Evolutionary conservation across 495 filamentous ascomycete genomes (phyloP).

Genomic region (Chaetomidium leptoderma): DNA sequence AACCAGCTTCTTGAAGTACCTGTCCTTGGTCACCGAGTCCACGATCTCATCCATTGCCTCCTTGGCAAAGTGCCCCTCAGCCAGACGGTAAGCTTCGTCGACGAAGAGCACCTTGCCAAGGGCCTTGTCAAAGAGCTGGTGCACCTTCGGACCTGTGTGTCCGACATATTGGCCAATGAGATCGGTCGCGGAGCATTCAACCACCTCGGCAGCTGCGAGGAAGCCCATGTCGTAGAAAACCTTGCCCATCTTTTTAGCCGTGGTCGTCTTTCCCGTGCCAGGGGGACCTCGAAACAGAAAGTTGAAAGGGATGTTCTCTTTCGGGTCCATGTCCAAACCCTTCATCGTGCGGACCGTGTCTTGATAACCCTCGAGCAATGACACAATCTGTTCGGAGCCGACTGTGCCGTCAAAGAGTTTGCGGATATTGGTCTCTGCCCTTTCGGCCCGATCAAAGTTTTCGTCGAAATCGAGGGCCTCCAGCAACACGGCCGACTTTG

Average conservation of each 20-base stretch:
- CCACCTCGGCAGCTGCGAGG: constrained; percentile 49
- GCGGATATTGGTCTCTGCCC: constrained; percentile 47
- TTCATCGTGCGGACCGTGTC: constrained; percentile 51
- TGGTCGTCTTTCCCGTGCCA: constrained; percentile 71
- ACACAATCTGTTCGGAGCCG: constrained; percentile 60
- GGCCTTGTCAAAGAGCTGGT: constrained; percentile 53
- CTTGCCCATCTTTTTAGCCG: constrained; percentile 66
- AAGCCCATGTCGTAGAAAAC: constrained; percentile 71
- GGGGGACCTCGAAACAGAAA: constrained; percentile 44
- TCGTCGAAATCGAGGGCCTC: constrained; percentile 65
- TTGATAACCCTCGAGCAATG: constrained; percentile 57
- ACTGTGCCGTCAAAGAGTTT: constrained; percentile 62
- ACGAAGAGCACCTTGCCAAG: constrained; percentile 62
- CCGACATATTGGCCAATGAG: constrained; percentile 59
- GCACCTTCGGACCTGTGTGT: constrained; percentile 61
- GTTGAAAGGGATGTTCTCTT: constrained; percentile 39
- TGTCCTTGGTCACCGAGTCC: constrained; percentile 60
- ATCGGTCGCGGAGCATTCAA: constrained; percentile 59
- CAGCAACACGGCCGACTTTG: constrained; percentile 31
- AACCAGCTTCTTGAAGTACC: constrained; percentile 60
- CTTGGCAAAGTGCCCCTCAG: constrained; percentile 54
- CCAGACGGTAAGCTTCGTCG: constrained; percentile 64
- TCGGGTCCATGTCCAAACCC: constrained; percentile 56
- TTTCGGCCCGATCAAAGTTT: constrained; percentile 55
- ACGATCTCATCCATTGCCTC: constrained; percentile 74